Evolutionary conservation across 345 rosid genomes (phyloP).

Genomic region (Anacardium occidentale): DNA sequence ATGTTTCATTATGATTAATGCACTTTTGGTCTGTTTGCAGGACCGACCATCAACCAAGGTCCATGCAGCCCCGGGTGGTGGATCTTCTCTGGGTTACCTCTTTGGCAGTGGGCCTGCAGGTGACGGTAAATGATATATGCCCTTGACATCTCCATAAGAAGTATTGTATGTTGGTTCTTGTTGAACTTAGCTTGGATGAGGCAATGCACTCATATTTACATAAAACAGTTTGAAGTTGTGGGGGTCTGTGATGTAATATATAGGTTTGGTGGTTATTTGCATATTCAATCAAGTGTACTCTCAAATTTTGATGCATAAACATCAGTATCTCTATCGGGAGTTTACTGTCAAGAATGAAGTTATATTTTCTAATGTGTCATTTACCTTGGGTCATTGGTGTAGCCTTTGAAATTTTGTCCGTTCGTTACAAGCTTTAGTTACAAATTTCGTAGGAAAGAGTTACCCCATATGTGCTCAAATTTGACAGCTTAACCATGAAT

Average conservation of each 20-base stretch:
- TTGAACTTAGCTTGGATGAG: slow-evolving; percentile 24
- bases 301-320: slow-evolving; percentile 13
- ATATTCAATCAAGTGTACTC: slow-evolving; percentile 13
- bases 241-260: slow-evolving; percentile 34
- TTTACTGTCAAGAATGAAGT: slow-evolving; percentile 2
- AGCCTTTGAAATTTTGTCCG: not conserved
- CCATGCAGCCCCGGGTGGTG: slow-evolving; percentile 52
- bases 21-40: slow-evolving; percentile 24
- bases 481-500: no score
- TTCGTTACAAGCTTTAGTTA: not conserved
- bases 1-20: not conserved
- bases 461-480: slow-evolving; percentile 31
- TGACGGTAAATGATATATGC: slow-evolving; percentile 28
- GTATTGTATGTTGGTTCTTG: slow-evolving; percentile 31
- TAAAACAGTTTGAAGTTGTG: slow-evolving; percentile 15
- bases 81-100: slow-evolving; percentile 45
- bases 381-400: no score
- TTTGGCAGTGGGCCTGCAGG: slow-evolving; percentile 27
- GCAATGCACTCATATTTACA: slow-evolving; percentile 17
- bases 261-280: slow-evolving; percentile 25
- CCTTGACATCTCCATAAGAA: slow-evolving; percentile 5
- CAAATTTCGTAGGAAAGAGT: no score
- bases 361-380: not conserved
- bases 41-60: slow-evolving; percentile 55
- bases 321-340: not conserved